Evolutionary conservation across 306 rosid species (phyloP).

Genomic region (Cucurbita pepo): DNA sequence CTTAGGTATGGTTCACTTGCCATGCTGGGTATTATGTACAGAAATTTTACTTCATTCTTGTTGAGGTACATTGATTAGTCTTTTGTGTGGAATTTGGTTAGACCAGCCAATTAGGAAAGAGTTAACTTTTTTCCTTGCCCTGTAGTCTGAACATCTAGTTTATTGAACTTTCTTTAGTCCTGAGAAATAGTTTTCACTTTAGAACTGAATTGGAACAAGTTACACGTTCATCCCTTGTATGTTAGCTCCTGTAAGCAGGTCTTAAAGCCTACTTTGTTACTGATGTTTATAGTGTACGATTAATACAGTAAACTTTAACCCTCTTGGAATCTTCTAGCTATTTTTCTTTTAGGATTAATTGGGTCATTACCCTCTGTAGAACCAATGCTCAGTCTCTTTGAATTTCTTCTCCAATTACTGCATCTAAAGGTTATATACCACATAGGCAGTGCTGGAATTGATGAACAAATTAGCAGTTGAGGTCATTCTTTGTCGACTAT

Average conservation of each 20-base stretch:
- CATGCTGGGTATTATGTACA: slow-evolving; percentile 79
- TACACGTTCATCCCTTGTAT: neutral
- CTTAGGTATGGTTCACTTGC: slow-evolving; percentile 65
- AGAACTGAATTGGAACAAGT: neutral
- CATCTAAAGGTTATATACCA: neutral
- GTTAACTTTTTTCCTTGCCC: neutral
- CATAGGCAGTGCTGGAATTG: neutral
- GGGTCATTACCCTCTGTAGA: neutral
- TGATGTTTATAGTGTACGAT: neutral
- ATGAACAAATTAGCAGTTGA: neutral
- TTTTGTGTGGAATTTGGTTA: slow-evolving; percentile 16
- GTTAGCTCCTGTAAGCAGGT: neutral
- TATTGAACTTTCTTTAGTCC: neutral
- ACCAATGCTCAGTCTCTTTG: neutral
- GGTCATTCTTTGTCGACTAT: neutral
- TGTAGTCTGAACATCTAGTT: neutral
- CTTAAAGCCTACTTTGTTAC: neutral
- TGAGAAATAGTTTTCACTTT: neutral
- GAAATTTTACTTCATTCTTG: slow-evolving; percentile 51
- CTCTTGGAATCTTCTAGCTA: neutral
- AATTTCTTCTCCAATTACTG: neutral
- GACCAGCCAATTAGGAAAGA: neutral
- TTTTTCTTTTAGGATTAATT: neutral
- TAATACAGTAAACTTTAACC: neutral
- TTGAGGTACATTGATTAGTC: slow-evolving; percentile 18